Evolutionary conservation across 1,139 yeast species (phyloP), one percentile per base, ranked within the genome.

Genomic region (Kluyveromyces marxianus): DNA sequence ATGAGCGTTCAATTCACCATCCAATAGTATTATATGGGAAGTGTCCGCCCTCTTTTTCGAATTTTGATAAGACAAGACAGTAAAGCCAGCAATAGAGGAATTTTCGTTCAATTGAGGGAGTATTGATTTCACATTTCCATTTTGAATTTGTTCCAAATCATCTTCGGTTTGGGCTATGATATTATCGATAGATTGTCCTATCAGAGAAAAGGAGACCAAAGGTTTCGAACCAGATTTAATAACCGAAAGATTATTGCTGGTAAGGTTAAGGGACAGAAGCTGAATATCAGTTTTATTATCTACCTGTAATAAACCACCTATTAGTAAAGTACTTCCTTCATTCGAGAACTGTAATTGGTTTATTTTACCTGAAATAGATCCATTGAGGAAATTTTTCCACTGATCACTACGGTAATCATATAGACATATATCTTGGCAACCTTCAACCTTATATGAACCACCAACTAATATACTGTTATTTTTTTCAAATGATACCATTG

Each of bases 371-470:
- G 72, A 55, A 2, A 76, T 69, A 7, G 69, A 67, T 31, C 69
- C 68, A 45, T 70, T 66, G 39, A 50, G 46, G 40, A 62, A 56
- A 2, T 78, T 67, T 37, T 67, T 69, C 92, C 87, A 83, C 41
- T 77, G 70, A 3, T 75, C 73, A 37, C 70, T 69, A 3, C 66
- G 62, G 48, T 83, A 64, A 54, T 83, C 84, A 60, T 79, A 88
- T 38, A 84, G 68, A 60, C 96, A 87, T 42, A 88, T 65, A 2
- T 80, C 76, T 2, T 70, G 65, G 66, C 96, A 88, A 39, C 70
- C 67, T 0, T 85, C 82, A 3, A 84, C 83, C 34, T 70, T 64
- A 57, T 87, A 87, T 41, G 78, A 71, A 25, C 98, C 98, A 42
- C 87, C 96, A 7, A 87, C 84, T 35, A 88, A 69, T 24, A 89